Base-by-base conservation (phyloP, 495 filamentous ascomycete species). In the Neurospora sp. region DNA sequence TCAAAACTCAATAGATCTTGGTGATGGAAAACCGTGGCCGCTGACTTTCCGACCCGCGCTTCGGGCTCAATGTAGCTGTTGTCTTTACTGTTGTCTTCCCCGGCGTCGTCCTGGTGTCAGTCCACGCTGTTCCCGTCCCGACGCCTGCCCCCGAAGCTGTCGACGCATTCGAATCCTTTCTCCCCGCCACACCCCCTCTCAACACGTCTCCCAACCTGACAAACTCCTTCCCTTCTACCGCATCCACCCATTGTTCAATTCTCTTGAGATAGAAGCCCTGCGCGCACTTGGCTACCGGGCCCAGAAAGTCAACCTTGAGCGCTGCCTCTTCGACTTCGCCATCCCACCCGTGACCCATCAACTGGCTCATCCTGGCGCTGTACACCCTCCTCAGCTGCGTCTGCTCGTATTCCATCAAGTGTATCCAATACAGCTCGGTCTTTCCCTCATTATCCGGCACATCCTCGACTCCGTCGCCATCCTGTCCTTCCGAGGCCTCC, bases 361-460 rank as follows among this genome's bases (percentile, higher is more conserved):
- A 68, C 59, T 76, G 73, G 11, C 71, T 68, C 79, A 82, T 79
- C 18, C 76, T 72, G 11, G 74, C 73, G 12, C 42, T 38, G 53
- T 80, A 83, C 18, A 80, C 76, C 74, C 81, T 78, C 35, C 81
- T 48, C 46, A 82, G 59, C 70, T 78, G 75, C 8, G 81, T 82
- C 69, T 79, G 76, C 53, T 82, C 81, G 66, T 81, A 82, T 40
- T 82, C 81, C 80, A 82, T 82, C 10, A 77, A 48, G 42, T 82
- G 80, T 16, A 78, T 78, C 78, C 80, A 82, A 44, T 81, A 82
- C 31, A 81, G 75, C 35, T 78, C 73, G 22, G 76, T 78, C 75
- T 81, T 81, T 44, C 81, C 80, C 44, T 82, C 81, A 38, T 83
- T 78, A 39, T 81, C 78, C 18, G 76, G 71, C 35, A 79, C 70